A percentile compares a stretch with the other conserved stretches of the same genome.
phyloP scores from a whole-genome alignment of 306 rosid genomes.

The Calophaca sinica region DNA sequence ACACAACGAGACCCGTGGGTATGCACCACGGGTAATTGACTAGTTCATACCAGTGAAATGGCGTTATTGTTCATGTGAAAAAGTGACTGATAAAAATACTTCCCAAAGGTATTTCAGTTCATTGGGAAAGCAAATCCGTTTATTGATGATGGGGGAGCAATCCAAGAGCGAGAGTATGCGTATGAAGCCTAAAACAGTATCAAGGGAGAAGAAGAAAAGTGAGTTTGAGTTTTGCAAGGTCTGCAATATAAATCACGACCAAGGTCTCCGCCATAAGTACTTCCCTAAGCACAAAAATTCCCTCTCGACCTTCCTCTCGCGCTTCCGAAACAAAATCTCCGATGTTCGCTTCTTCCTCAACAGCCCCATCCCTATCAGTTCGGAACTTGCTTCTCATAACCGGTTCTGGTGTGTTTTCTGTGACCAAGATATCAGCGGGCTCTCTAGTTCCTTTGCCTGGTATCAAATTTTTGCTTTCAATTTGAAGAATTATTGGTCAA shows the following conservation, averaged over 20 bases:
- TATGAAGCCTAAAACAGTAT: conserved; percentile 43
- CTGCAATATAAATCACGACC: conserved; percentile 79
- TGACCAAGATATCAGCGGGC: conserved; percentile 65
- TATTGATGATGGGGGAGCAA: conserved; percentile 44
- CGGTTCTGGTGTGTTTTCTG: conserved; percentile 92
- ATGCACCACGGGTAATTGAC: too few relatives aligned
- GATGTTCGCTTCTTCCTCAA: conserved; percentile 71
- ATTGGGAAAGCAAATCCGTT: neutral
- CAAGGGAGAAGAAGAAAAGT: conserved; percentile 34
- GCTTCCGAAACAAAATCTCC: conserved; percentile 70
- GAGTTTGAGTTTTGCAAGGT: conserved; percentile 83
- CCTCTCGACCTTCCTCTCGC: conserved; percentile 75
- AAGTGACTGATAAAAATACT: neutral
- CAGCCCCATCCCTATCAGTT: conserved; percentile 57
- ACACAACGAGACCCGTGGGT: too few relatives aligned
- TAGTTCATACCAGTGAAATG: neutral
- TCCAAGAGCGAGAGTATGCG: neutral
- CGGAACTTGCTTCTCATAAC: conserved; percentile 61
- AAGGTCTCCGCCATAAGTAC: conserved; percentile 87
- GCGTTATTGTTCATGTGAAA: neutral
- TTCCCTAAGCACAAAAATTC: conserved; percentile 80
- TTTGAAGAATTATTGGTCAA: neutral
- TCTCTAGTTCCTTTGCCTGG: conserved; percentile 71
- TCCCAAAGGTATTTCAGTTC: neutral
- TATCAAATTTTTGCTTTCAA: conserved; percentile 30